Percentiles rank a stretch among this genome's conserved stretches.
Conservation (phyloP, 495 filamentous ascomycete genomes). For the Neurospora sp. region DNA sequence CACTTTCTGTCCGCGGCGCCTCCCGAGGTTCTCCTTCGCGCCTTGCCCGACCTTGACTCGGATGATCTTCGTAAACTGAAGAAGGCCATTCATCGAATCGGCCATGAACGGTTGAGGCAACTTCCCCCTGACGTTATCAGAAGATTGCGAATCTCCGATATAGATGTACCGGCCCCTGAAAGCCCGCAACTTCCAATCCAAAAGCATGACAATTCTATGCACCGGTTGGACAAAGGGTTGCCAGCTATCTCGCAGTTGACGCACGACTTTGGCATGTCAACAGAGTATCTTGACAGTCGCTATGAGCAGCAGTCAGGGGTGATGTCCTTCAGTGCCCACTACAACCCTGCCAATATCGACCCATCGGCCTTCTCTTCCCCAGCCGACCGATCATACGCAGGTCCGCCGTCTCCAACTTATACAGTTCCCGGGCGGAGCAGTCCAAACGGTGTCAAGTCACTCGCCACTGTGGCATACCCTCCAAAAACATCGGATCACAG, state of each 20-base stretch:
- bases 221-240: too few species aligned
- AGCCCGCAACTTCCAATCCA: too few species aligned
- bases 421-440: neutral
- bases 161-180: too few species aligned
- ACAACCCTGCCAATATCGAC: neutral
- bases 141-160: neutral
- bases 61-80: neutral
- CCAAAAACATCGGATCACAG: neutral
- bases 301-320: neutral
- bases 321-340: neutral
- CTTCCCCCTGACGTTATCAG: neutral
- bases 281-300: too few species aligned
- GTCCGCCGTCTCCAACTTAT: neutral
- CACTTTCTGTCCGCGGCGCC: too few species aligned
- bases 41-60: neutral
- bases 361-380: neutral
- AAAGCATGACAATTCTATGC: too few species aligned
- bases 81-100: neutral
- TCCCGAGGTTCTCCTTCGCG: neutral
- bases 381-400: neutral
- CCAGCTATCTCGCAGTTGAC: too few species aligned
- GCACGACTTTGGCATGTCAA: too few species aligned
- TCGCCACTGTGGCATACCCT: neutral
- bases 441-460: neutral
- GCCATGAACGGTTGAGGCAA: neutral